Conservation (phyloP, 2,329 filamentous ascomycete genomes). For the Cladosporium sp. region DNA sequence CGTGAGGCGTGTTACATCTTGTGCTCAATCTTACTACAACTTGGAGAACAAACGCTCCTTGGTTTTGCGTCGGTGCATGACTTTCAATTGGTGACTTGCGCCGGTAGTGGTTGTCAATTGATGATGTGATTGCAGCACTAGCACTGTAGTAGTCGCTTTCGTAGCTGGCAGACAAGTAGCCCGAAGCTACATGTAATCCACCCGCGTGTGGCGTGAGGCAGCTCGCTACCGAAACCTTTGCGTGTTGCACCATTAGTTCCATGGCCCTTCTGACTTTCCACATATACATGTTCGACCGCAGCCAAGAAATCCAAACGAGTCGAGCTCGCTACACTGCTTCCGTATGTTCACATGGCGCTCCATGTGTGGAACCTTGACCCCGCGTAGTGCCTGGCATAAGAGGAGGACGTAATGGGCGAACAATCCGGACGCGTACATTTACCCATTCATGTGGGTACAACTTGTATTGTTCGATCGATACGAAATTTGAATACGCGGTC, state of each 20-base stretch:
- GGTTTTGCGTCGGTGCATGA: neutral
- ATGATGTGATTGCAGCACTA: no score
- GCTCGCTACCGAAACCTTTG: neutral
- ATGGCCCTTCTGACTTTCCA: neutral
- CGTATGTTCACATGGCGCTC: neutral
- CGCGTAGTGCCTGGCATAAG: constrained; percentile 1
- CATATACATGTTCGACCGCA: neutral
- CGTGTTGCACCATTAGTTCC: no score
- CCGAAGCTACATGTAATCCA: neutral
- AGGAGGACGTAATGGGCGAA: neutral
- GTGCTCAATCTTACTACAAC: no score
- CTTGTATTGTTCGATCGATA: no score
- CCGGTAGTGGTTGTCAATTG: no score
- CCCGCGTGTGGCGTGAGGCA: constrained; percentile 1
- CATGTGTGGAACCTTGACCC: neutral
- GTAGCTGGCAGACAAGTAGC: no score
- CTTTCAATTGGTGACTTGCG: no score
- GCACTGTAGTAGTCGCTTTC: neutral
- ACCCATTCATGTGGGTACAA: no score
- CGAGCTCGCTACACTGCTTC: neutral
- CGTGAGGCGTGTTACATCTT: neutral
- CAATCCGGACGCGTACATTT: no score
- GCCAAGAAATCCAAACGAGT: neutral
- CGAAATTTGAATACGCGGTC: neutral
- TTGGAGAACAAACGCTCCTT: neutral